Conservation (phyloP, 192 early-diverging fungal genomes). For the Coemansia sp. region DNA sequence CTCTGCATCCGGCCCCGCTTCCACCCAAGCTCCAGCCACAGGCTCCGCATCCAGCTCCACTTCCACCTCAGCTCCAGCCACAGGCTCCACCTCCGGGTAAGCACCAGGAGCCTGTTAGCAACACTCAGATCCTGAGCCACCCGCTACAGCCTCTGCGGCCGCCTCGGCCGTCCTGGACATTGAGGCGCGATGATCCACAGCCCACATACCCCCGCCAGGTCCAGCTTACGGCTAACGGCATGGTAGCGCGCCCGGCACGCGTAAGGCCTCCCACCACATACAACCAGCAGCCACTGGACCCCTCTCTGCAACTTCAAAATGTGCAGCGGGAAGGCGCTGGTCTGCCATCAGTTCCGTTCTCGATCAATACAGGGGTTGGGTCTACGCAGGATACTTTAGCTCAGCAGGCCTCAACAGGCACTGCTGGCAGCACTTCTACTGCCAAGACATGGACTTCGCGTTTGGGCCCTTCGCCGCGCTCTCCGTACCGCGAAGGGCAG, state of each 20-base stretch:
- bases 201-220: constrained; percentile 28
- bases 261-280: neutral
- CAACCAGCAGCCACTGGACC: constrained; percentile 13
- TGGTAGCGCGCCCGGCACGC: constrained; percentile 23
- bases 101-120: constrained; percentile 9
- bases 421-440: neutral
- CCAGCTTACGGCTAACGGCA: constrained; percentile 33
- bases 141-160: constrained; percentile 45
- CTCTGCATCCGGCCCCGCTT: neutral
- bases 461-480: constrained; percentile 10
- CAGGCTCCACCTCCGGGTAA: neutral
- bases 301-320: constrained; percentile 10
- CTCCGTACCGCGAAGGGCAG: constrained; percentile 22
- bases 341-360: constrained; percentile 11
- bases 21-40: neutral
- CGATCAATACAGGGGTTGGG: constrained; percentile 30
- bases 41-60: neutral
- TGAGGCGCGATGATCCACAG: constrained; percentile 43
- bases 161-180: constrained; percentile 45
- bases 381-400: neutral
- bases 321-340: neutral
- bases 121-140: constrained; percentile 33
- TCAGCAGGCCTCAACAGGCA: neutral
- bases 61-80: neutral
- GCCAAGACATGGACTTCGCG: neutral